Conservation (phyloP, 106 monocot genomes). For the Phalaenopsis equestris region DNA sequence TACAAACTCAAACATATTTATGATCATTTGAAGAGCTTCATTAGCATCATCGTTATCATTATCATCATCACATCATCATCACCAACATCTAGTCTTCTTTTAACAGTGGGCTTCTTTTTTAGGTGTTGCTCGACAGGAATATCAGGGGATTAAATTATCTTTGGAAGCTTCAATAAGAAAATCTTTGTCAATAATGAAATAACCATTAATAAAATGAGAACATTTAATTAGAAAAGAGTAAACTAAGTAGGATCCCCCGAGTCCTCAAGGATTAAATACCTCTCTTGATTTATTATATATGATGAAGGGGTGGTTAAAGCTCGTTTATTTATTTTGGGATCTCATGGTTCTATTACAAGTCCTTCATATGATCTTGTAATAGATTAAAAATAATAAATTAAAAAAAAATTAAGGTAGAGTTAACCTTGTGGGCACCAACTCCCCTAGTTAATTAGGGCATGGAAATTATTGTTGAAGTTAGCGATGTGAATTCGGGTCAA, state of each 20-base stretch:
- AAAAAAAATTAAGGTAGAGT: too few relatives aligned
- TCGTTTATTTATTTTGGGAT: too few relatives aligned
- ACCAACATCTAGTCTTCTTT: constrained; percentile 28
- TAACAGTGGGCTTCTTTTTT: constrained; percentile 27
- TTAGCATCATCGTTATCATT: constrained; percentile 49
- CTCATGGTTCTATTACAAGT: too few relatives aligned
- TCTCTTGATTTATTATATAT: too few relatives aligned
- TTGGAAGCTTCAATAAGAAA: constrained; percentile 32
- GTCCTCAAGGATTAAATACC: constrained; percentile 22
- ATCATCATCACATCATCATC: constrained; percentile 32
- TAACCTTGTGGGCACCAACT: too few relatives aligned
- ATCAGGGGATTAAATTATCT: constrained; percentile 18
- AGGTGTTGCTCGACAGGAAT: background rate
- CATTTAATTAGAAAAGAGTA: background rate
- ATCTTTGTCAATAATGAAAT: background rate
- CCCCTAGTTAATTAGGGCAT: too few relatives aligned
- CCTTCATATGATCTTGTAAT: too few relatives aligned
- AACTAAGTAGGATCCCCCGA: constrained; percentile 21
- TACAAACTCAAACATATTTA: constrained; percentile 50
- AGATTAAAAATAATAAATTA: too few relatives aligned
- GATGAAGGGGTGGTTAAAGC: too few relatives aligned
- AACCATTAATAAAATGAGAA: background rate
- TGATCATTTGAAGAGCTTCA: constrained; percentile 31
- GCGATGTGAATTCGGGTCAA: too few relatives aligned
- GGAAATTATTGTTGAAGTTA: too few relatives aligned